A percentile compares a stretch with the other conserved stretches of the same genome.
Evolutionary conservation across 768 basidiomycete genomes (phyloP).

Genomic region (Russula sp.): DNA sequence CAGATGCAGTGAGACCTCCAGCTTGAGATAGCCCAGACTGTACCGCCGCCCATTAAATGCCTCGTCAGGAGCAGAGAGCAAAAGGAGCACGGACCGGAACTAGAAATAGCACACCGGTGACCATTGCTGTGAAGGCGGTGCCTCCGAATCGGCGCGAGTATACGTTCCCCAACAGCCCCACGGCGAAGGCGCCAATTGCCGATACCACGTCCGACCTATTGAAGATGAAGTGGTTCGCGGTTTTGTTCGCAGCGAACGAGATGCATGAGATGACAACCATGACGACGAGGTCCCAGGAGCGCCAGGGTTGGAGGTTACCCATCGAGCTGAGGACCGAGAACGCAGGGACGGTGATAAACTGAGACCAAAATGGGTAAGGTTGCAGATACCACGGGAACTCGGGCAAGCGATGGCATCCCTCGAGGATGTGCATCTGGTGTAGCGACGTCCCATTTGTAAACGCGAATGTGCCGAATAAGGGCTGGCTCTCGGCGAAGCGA

Average conservation of each 20-base stretch:
- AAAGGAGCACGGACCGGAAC: constrained; percentile 58
- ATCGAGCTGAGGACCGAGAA: constrained; percentile 67
- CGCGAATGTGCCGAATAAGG: constrained; percentile 54
- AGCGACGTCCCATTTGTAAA: constrained; percentile 51
- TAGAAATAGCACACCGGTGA: constrained; percentile 80
- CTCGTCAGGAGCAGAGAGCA: not conserved
- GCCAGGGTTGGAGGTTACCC: constrained; percentile 67
- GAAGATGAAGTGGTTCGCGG: constrained; percentile 77
- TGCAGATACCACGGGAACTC: constrained; percentile 72
- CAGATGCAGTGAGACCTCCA: constrained; percentile 78
- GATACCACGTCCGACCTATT: constrained; percentile 77
- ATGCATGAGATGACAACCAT: constrained; percentile 82
- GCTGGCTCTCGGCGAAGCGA: constrained; percentile 35
- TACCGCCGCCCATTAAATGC: constrained; percentile 12
- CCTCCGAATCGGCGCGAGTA: constrained; percentile 77
- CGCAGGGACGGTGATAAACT: constrained; percentile 65
- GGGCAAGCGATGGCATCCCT: constrained; percentile 60
- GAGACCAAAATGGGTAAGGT: constrained; percentile 68
- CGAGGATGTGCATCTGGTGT: constrained; percentile 42
- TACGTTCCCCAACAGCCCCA: constrained; percentile 67
- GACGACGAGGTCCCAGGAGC: constrained; percentile 62
- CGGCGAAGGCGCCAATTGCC: constrained; percentile 74
- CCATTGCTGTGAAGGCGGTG: constrained; percentile 86
- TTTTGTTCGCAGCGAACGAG: constrained; percentile 69
- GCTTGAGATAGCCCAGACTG: constrained; percentile 81